Base-by-base conservation (phyloP, 2,329 filamentous ascomycete genomes). In the Curvularia lunata region DNA sequence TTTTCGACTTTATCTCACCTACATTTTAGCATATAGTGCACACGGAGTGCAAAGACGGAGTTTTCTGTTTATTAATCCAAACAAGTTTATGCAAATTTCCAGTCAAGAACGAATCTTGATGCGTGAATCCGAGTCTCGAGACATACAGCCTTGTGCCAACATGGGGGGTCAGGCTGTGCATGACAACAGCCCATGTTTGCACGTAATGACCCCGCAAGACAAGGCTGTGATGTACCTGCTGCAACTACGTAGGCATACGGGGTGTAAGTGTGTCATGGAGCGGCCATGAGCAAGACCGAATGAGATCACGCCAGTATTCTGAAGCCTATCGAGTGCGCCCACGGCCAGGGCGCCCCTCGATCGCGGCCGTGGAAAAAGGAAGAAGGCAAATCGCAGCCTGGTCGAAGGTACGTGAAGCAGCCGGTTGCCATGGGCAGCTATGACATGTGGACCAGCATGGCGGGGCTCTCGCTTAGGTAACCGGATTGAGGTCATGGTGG, bases 401-500 rank as follows among this genome's bases (percentile, higher is more conserved):
- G 18, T 58, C 41, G 58, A 61, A 61, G 30, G 28, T 60, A 40
- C 57, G n/a, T 47, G 60, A 62, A 58, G 27, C 32, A 19, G 19
- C 37, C 16, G 52, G 59, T 58, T 62, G 52, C 46, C 32, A 9
- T 30, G 28, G 28, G 28, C 28, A 30, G 28, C 28, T 21, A 47
- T 48, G 54, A 57, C 46, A 54, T 55, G 41, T 50, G 40, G 55
- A 16, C 38, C 48, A 38, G 40, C 37, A 49, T 60, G 58, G 61
- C 58, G 61, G 61, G 61, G 61, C 56, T 52, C 38, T 63, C 58
- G 61, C 61, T 62, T 57, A 62, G 41, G 45, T 40, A 32, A 28
- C 43, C 47, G 34, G 28, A 52, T 63, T 59, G 50, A 54, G 56
- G 50, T 25, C 52, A 55, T 64, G 56, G 59, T 62, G 61, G 59